Percentiles rank a stretch among this genome's conserved stretches.
Evolutionary conservation across 2,329 filamentous ascomycete species (phyloP).

Genomic region (Pseudocercospora crystallina): DNA sequence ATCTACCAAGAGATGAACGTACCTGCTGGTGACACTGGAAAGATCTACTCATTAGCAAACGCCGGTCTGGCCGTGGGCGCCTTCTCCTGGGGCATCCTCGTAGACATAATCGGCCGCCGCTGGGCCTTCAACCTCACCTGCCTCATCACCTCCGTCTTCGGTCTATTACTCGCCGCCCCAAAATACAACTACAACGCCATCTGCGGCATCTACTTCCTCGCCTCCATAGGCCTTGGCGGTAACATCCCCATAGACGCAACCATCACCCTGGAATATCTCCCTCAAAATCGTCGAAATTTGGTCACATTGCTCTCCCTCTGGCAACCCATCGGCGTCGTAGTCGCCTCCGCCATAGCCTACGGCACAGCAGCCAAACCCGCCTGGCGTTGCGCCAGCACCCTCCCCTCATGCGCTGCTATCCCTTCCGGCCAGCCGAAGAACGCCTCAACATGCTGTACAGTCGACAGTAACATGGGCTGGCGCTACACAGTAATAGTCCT

Average conservation of each 20-base stretch:
- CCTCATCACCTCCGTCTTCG: constrained; percentile 56
- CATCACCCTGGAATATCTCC: constrained; percentile 58
- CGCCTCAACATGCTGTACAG: constrained; percentile 36
- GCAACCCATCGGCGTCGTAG: constrained; percentile 56
- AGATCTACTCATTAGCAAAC: constrained; percentile 53
- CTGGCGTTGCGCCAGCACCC: constrained; percentile 52
- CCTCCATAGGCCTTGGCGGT: constrained; percentile 42
- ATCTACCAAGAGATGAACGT: constrained; percentile 60
- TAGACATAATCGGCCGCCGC: constrained; percentile 54
- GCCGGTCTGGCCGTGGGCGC: constrained; percentile 57
- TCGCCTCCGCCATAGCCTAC: constrained; percentile 54
- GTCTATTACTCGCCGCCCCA: constrained; percentile 51
- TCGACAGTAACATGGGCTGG: constrained; percentile 46
- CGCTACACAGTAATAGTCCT: constrained; percentile 43
- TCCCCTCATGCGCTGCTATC: constrained; percentile 46
- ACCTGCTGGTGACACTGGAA: constrained; percentile 42
- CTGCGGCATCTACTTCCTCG: constrained; percentile 35
- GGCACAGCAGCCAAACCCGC: constrained; percentile 49
- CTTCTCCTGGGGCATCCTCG: constrained; percentile 56
- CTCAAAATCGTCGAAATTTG: constrained; percentile 52
- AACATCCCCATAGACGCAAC: constrained; percentile 59
- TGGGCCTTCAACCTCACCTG: constrained; percentile 62
- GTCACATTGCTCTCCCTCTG: constrained; percentile 56
- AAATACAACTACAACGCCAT: constrained; percentile 47
- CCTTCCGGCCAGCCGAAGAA: constrained; percentile 25